Evolutionary conservation across 1,139 yeast species (phyloP), one percentile per base, ranked within the genome.

Genomic region (Arxiozyma bovina): DNA sequence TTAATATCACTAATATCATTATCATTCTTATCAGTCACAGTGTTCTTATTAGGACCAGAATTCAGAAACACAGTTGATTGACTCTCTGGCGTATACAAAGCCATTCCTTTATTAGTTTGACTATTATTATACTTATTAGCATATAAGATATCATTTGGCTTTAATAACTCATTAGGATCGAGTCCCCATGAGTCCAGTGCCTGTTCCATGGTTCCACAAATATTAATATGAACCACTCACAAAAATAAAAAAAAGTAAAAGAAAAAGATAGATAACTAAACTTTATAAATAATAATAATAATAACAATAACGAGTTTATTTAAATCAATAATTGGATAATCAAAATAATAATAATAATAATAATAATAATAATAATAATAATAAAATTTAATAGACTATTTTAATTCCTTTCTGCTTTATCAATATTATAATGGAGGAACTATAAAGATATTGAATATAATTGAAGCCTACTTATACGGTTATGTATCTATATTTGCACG

Each of bases 141-240:
- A 34, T 34, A 34, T 34, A 44, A 34, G 3, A 30, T 43, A 44
- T 50, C 22, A 42, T 20, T 34, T 9, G 47, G 42, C 27, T 34
- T 50, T 54, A 30, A 42, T 38, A 53, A 44, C 41, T 46, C 52
- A 48, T 42, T 41, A 18, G 55, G 60, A 47, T 56, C 48, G 50
- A 58, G 55, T 46, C 53, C 50, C 61, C 61, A 58, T 3, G 53
- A 44, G 34, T 51, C 53, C 20, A 42, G 25, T 25, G 43, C 21
- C 34, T 48, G 41, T 20, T 51, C 53, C 53, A 51, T 51, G 21
- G 22, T 8, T 18, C 40, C 17, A 34, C n/a, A 15, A n/a, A 25
- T 6, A 8, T 25, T 25, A 25, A 8, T 25, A 25, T 6, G 5
- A 6, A 25, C 30, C n/a, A n/a, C n/a, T n/a, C n/a, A n/a, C n/a